Conservation (phyloP, 345 rosid species). For the Euphorbia pulcherrima region DNA sequence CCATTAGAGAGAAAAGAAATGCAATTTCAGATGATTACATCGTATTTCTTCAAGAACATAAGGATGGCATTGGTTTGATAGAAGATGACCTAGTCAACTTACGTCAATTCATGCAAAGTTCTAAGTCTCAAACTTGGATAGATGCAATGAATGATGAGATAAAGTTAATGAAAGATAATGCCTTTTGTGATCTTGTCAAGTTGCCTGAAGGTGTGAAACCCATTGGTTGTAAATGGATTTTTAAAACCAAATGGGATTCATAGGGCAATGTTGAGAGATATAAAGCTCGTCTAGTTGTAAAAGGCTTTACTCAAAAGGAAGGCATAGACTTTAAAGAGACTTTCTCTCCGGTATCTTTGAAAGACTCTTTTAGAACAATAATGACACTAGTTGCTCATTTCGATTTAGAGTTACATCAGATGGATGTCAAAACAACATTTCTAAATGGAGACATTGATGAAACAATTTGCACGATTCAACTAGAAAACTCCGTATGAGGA, state of each 20-base stretch:
- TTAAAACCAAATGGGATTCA: too few species aligned
- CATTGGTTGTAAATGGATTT: too few species aligned
- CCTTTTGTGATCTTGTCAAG: not conserved
- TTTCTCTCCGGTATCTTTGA: too few species aligned
- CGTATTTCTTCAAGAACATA: not conserved
- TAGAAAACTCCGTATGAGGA: too few species aligned
- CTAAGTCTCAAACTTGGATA: not conserved
- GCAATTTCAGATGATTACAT: not conserved
- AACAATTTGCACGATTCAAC: too few species aligned
- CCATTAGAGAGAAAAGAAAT: not conserved
- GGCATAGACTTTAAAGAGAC: too few species aligned
- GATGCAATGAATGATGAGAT: not conserved
- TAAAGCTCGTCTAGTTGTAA: too few species aligned
- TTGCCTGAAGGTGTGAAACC: not conserved
- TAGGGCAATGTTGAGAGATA: too few species aligned
- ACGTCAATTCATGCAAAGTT: too few species aligned
- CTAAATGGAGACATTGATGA: too few species aligned
- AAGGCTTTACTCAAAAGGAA: too few species aligned
- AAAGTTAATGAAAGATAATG: not conserved
- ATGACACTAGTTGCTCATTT: not conserved
- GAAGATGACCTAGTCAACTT: not conserved
- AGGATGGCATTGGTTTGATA: not conserved
- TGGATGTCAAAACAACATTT: too few species aligned
- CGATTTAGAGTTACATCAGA: not conserved
- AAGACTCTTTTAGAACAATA: not conserved